Percentiles rank a stretch among this genome's conserved stretches.
These are phyloP conservation scores for Luzula sylvatica DNA, from an alignment of 176 grass and related monocot species.

Conservation along the genomic window DNA sequence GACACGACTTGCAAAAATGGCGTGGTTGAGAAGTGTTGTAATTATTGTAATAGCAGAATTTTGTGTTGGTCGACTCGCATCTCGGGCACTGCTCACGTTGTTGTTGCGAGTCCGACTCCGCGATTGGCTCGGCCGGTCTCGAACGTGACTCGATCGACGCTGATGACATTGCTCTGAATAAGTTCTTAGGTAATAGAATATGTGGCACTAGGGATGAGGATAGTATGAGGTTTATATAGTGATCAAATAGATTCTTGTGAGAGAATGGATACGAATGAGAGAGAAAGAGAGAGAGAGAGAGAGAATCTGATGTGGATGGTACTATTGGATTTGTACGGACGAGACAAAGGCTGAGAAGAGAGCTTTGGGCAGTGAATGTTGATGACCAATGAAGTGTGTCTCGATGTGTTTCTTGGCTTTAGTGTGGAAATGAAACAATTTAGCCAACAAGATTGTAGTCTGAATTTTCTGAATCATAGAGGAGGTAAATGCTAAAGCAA, in stretches of 20 bases:
- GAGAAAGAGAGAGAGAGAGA: not conserved
- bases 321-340: no score
- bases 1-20: constrained; percentile 93
- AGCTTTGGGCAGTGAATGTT: constrained; percentile 15
- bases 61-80: constrained; percentile 87
- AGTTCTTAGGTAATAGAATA: not conserved
- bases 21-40: constrained; percentile 97
- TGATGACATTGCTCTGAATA: constrained; percentile 16
- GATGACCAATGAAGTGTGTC: no score
- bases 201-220: not conserved
- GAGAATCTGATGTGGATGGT: constrained; percentile 9
- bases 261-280: not conserved
- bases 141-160: constrained; percentile 1
- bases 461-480: not conserved
- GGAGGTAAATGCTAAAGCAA: no score
- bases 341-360: constrained; percentile 20
- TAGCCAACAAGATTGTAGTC: no score
- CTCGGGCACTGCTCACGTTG: constrained; percentile 71
- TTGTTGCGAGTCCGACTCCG: not conserved
- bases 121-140: not conserved
- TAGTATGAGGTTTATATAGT: not conserved
- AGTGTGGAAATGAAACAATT: no score
- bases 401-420: no score
- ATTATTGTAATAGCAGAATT: constrained; percentile 99
- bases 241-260: constrained; percentile 12